Evolutionary conservation across 1,284 basidiomycete species (phyloP), one percentile per base, ranked within the genome.

Genomic region (Pulchroboletus neoregius): DNA sequence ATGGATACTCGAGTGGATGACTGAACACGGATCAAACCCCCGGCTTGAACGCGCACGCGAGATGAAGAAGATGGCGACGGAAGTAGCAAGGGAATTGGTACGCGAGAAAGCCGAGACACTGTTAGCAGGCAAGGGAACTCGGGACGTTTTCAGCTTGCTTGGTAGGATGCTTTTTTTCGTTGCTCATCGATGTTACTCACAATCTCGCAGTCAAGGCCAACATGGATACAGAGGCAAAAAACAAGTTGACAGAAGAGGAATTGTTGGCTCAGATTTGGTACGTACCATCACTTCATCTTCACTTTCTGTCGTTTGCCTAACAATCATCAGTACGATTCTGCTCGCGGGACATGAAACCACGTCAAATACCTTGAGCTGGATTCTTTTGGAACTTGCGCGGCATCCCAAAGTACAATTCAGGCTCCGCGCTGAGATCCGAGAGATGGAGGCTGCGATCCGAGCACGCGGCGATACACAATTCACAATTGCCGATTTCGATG

Each of bases 341-440:
- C 55, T 71, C 46, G 70, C 71, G 10, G 75, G 82, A 0, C 74
- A 82, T 46, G 79, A 83, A 51, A 79, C 80, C 1, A 75, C 73
- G 0, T 68, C 76, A 11, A 72, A 66, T 34, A 63, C 69, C 3
- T 46, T 75, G 41, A 61, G 60, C 39, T 78, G 71, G 72, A 62
- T 65, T 1, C 55, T 78, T 22, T 58, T 69, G 39, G 74, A 76
- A 49, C 66, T 77, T 15, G 68, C 71, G 8, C 62, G 58, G 38
- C 56, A 70, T 45, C 68, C 68, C 2, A 51, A 64, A 4, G 63
- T 69, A 3, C 76, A 76, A 52, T 51, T 48, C 9, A 60, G 60
- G 24, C 67, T 78, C 16, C 68, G 73, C 28, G 48, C 57, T 1
- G 76, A 79, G 53, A 69, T 79, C 36, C 39, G 36, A 35, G 49